Evolutionary conservation across 192 early-diverging fungal genomes (phyloP), one percentile per base, ranked within the genome.

Genomic region (Piromyces sp.): DNA sequence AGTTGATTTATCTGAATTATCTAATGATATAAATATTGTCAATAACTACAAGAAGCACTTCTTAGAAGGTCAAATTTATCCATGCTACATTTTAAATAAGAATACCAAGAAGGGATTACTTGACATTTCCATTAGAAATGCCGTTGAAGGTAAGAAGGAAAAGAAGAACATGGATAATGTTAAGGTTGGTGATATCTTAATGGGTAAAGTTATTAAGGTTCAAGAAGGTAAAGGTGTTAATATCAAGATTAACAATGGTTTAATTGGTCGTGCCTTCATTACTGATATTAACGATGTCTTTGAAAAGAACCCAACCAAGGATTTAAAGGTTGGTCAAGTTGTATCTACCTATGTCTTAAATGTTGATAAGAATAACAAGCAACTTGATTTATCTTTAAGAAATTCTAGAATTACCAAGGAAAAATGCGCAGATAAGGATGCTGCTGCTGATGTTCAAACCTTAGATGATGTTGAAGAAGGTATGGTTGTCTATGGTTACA

Each of bases 321-420:
- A 37, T 14, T 89, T 84, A 58, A 79, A 33, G 12, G 40, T 80
- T 12, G 87, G 86, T 13, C 30, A 83, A 28, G 80, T 85, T 68
- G 86, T 89, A 3, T 33, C 37, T 13, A 86, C 86, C 42, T 80
- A 37, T 79, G 84, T 90, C 68, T 38, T 88, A 13, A 5, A 36
- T 82, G 82, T 90, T 4, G 88, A 91, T 80, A 80, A 79, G 29
- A 82, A 82, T 78, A 92, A 88, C 58, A 88, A 90, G 51, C 89
- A 86, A 79, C 87, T 94, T 30, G 90, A 91, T 78, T 85, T 93
- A 30, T 94, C 94, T 29, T 81, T 92, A 78, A 88, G 94, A 33
- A 82, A 87, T 3, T 93, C 92, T 12, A 87, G 87, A 78, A 79
- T 93, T 28, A 68, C 80, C 30, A 87, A 84, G 11, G 85, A 85